These are phyloP conservation scores for Suhomyces coccinellae DNA, from an alignment of 1,139 yeast species.

Conservation along the genomic window DNA sequence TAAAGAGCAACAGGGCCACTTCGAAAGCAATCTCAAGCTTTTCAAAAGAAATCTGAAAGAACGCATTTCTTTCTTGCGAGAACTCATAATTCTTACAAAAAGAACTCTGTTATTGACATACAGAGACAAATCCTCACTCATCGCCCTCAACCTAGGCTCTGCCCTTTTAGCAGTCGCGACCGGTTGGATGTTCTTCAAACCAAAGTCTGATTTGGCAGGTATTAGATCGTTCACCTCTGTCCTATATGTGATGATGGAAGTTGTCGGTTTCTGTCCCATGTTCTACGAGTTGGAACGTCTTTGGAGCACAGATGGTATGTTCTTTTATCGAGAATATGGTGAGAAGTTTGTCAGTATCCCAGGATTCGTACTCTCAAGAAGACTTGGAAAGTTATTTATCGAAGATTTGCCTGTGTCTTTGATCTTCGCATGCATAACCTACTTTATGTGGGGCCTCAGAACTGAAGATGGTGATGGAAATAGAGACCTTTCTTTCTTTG, in stretches of 20 bases:
- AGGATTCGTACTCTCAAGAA: slow-evolving; percentile 68
- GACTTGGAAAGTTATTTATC: slow-evolving; percentile 62
- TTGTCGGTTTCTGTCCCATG: slow-evolving; percentile 68
- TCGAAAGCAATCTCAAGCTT: slow-evolving; percentile 22
- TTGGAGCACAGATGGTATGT: slow-evolving; percentile 64
- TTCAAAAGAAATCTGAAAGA: slow-evolving; percentile 29
- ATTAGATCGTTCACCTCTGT: slow-evolving; percentile 65
- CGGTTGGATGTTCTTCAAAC: slow-evolving; percentile 79
- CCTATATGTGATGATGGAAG: slow-evolving; percentile 62
- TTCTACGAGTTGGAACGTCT: slow-evolving; percentile 74
- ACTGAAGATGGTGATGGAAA: slow-evolving; percentile 20
- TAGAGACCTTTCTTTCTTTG: slow-evolving; percentile 45
- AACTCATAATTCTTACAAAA: slow-evolving; percentile 54
- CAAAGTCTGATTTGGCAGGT: slow-evolving; percentile 63
- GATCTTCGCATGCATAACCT: slow-evolving; percentile 59
- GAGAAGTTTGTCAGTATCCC: slow-evolving; percentile 68
- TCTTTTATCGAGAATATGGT: slow-evolving; percentile 71
- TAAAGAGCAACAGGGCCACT: slow-evolving; percentile 18
- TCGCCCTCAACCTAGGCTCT: slow-evolving; percentile 57
- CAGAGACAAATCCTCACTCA: slow-evolving; percentile 59
- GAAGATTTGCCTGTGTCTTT: slow-evolving; percentile 72
- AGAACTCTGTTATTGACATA: slow-evolving; percentile 56
- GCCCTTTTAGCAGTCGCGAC: slow-evolving; percentile 56
- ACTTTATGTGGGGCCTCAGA: slow-evolving; percentile 77
- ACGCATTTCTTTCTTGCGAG: slow-evolving; percentile 37